These are phyloP conservation scores for Plectosphaerella cucumerina DNA, from an alignment of 2,329 filamentous ascomycete genomes.

Conservation along the genomic window DNA sequence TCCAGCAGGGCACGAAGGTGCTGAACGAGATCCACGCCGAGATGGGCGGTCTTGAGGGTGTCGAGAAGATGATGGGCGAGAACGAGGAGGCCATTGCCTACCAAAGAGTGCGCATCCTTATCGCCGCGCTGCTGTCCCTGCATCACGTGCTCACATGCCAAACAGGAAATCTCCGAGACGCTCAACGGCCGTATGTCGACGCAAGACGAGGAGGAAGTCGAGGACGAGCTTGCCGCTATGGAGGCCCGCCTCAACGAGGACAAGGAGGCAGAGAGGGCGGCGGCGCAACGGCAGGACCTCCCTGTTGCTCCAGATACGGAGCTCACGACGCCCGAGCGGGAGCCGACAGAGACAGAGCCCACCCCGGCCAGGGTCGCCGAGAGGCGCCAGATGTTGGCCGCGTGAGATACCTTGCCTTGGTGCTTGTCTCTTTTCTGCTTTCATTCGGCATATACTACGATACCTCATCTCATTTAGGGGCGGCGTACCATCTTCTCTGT, in stretches of 20 bases:
- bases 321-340: slow-evolving; percentile 21
- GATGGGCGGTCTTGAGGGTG: slow-evolving; percentile 91
- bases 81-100: slow-evolving; percentile 87
- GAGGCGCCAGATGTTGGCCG: slow-evolving; percentile 36
- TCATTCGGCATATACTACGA: too few relatives aligned
- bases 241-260: slow-evolving; percentile 36
- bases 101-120: slow-evolving; percentile 61
- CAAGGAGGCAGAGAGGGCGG: slow-evolving; percentile 2
- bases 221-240: slow-evolving; percentile 85
- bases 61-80: slow-evolving; percentile 94
- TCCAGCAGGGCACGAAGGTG: slow-evolving; percentile 88
- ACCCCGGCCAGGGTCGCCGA: slow-evolving; percentile 20
- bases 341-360: slow-evolving; percentile 9
- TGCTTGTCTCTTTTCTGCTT: neutral
- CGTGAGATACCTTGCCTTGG: slow-evolving; percentile 9
- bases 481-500: too few relatives aligned
- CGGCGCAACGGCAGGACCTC: slow-evolving; percentile 11
- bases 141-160: slow-evolving; percentile 7
- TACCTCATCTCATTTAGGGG: too few relatives aligned
- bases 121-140: neutral
- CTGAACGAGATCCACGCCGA: slow-evolving; percentile 88
- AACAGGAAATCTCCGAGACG: slow-evolving; percentile 86
- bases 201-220: slow-evolving; percentile 95
- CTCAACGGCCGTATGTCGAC: slow-evolving; percentile 84
- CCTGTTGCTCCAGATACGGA: slow-evolving; percentile 25